Evolutionary conservation across 1,284 basidiomycete species (phyloP).

Genomic region (Pterulicium gracile): DNA sequence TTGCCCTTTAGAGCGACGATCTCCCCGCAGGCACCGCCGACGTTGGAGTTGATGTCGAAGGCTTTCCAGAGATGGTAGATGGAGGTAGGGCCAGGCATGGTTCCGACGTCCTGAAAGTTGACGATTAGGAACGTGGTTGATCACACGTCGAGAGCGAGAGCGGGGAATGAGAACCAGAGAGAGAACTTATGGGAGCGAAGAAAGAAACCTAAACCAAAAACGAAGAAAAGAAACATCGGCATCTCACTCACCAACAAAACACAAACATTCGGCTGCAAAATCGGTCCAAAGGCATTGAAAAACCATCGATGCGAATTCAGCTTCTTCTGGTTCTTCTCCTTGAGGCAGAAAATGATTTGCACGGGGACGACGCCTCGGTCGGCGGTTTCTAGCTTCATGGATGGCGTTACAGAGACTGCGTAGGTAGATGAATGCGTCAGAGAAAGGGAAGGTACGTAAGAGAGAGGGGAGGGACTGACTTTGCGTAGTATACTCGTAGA

Average conservation of each 20-base stretch:
- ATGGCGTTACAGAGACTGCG: conserved; percentile 79
- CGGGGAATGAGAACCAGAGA: too few relatives aligned
- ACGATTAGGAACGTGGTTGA: not conserved
- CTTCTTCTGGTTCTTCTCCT: conserved; percentile 89
- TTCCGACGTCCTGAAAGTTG: conserved; percentile 78
- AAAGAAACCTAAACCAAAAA: not conserved
- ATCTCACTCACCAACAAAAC: conserved; percentile 38
- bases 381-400: conserved; percentile 73
- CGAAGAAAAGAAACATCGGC: not conserved
- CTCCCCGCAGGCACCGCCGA: conserved; percentile 96
- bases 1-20: conserved; percentile 89
- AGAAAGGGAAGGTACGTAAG: not conserved
- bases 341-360: conserved; percentile 90
- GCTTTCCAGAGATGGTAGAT: conserved; percentile 98
- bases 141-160: not conserved
- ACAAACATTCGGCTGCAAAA: conserved; percentile 82
- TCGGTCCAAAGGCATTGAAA: conserved; percentile 78
- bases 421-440: conserved; percentile 14
- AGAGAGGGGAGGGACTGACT: conserved; percentile 31
- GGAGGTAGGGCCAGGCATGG: conserved; percentile 78
- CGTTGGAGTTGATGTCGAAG: conserved; percentile 92
- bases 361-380: conserved; percentile 79
- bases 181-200: not conserved
- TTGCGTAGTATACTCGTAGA: conserved; percentile 93
- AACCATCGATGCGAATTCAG: conserved; percentile 94